Evolutionary conservation across 345 rosid genomes (phyloP), one percentile per base, ranked within the genome.

Genomic region (Gynandropsis gynandra): DNA sequence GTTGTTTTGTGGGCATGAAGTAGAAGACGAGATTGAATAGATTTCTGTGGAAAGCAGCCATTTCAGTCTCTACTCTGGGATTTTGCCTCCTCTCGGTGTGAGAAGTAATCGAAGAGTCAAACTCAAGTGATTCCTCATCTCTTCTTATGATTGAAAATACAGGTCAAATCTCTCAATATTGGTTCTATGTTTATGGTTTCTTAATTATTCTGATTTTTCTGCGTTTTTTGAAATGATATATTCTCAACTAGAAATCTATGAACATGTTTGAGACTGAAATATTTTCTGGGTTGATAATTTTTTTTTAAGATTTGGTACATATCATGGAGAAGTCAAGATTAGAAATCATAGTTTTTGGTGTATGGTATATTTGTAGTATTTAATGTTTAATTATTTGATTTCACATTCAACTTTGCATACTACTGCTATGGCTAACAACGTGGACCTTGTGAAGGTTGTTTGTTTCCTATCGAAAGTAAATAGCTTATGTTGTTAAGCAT

Each of bases 351-450:
- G n/a, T n/a, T n/a, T n/a, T n/a, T n/a, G n/a, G n/a, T n/a, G n/a
- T n/a, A n/a, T n/a, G n/a, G n/a, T n/a, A n/a, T n/a, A n/a, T n/a
- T n/a, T n/a, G n/a, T n/a, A n/a, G n/a, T n/a, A n/a, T n/a, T n/a
- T n/a, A n/a, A n/a, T n/a, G n/a, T n/a, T n/a, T n/a, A n/a, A n/a
- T n/a, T n/a, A n/a, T n/a, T n/a, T n/a, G n/a, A n/a, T n/a, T n/a
- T n/a, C n/a, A n/a, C n/a, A n/a, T n/a, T n/a, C 98, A 56, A 95
- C 82, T 16, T 66, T 92, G 74, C 98, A 92, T 73, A 75, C 80
- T 46, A 95, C 98, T 72, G 85, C 95, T 9, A 76, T 80, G 93
- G 86, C 84, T 50, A 83, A 92, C 77, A 87, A 87, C 72, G 79
- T 76, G 69, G 95, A 82, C 50, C 74, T 87, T 67, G 93, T 87